Evolutionary conservation across 495 filamentous ascomycete species (phyloP).

Genomic region (Aspergillus avenaceus): DNA sequence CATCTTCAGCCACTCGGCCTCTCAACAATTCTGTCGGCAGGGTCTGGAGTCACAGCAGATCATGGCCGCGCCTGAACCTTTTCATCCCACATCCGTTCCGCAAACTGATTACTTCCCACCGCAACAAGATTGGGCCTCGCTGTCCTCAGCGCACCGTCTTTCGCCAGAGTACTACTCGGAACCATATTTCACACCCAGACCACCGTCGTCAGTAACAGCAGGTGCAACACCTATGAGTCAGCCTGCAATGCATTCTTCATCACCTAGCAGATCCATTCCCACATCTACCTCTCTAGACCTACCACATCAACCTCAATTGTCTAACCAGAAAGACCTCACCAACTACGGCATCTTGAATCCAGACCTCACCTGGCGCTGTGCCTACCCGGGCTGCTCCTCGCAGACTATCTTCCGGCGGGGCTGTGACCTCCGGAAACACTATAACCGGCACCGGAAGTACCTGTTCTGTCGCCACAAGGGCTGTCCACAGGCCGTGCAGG

Average conservation of each 20-base stretch:
- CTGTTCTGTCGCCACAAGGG: slow-evolving; percentile 59
- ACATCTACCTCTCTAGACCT: not conserved
- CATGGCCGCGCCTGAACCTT: not conserved
- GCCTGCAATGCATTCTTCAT: not conserved
- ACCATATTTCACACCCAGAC: not conserved
- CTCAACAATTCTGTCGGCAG: no score
- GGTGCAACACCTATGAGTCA: no score
- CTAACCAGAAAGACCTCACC: slow-evolving; percentile 7
- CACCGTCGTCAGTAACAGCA: not conserved
- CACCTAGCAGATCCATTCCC: not conserved
- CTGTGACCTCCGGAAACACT: slow-evolving; percentile 64
- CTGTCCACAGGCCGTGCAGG: slow-evolving; percentile 53
- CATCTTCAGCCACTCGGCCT: no score
- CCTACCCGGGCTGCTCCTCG: slow-evolving; percentile 54
- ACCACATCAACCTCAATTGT: not conserved
- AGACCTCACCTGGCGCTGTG: slow-evolving; percentile 50
- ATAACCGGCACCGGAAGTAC: slow-evolving; percentile 57
- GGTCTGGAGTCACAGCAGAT: not conserved
- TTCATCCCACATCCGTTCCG: not conserved
- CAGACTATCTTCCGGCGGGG: slow-evolving; percentile 53
- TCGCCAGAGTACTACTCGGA: not conserved
- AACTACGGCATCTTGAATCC: slow-evolving; percentile 27
- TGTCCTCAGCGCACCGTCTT: not conserved
- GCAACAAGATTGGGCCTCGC: not conserved
- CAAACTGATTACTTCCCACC: not conserved